Conservation (phyloP, 192 early-diverging fungal species). For the Mortierella hygrophila region DNA sequence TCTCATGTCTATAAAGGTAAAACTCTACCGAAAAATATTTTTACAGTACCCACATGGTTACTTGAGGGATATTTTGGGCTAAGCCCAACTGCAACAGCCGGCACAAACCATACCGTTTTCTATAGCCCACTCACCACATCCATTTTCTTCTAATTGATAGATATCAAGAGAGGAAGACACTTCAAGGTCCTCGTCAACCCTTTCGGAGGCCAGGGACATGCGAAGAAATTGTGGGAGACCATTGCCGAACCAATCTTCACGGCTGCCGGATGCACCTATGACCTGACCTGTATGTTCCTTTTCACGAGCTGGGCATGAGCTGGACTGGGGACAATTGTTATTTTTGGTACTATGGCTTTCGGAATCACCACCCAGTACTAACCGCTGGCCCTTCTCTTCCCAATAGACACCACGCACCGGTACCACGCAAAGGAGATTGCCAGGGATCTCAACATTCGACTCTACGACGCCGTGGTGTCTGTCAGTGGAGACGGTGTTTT, state of each 20-base stretch:
- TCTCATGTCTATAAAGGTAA: constrained; percentile 53
- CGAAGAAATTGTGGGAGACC: constrained; percentile 64
- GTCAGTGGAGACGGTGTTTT: constrained; percentile 87
- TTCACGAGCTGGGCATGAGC: not conserved
- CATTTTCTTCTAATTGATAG: constrained; percentile 5
- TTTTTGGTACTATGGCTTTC: not conserved
- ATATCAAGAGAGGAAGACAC: constrained; percentile 43
- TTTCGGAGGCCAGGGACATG: constrained; percentile 78
- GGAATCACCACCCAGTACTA: not conserved
- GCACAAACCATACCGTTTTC: not conserved
- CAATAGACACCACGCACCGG: constrained; percentile 68
- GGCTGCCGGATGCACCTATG: constrained; percentile 67
- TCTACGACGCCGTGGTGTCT: constrained; percentile 72
- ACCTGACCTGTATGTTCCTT: constrained; percentile 62
- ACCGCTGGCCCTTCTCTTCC: not conserved
- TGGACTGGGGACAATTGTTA: not conserved
- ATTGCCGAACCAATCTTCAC: constrained; percentile 72
- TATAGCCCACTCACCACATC: not conserved
- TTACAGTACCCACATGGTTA: not conserved
- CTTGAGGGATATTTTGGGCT: not conserved
- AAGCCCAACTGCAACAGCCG: not conserved
- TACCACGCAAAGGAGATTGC: constrained; percentile 76
- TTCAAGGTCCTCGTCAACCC: constrained; percentile 79
- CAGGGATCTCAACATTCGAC: constrained; percentile 62
- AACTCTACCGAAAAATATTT: not conserved